Evolutionary conservation across 2,329 filamentous ascomycete species (phyloP).

Genomic region (Exophiala sp.): DNA sequence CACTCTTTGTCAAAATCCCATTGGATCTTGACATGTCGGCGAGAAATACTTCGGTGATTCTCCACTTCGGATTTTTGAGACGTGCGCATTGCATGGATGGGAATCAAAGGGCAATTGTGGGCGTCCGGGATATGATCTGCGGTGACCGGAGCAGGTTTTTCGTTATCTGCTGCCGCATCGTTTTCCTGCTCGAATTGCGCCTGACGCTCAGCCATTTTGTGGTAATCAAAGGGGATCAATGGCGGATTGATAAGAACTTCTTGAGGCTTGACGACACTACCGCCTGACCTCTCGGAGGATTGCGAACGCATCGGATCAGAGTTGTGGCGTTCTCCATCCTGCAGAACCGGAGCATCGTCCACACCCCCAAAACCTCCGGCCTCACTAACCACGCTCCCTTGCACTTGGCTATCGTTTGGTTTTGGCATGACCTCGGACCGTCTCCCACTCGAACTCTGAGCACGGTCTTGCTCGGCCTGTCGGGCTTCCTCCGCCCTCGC

Average conservation of each 20-base stretch:
- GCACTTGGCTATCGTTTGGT: slow-evolving; percentile 39
- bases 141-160: slow-evolving; percentile 28
- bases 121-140: slow-evolving; percentile 28
- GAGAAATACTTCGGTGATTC: slow-evolving; percentile 55
- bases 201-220: slow-evolving; percentile 24
- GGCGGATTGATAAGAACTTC: slow-evolving; percentile 27
- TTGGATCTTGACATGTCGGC: slow-evolving; percentile 56
- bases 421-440: slow-evolving; percentile 42
- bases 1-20: slow-evolving; percentile 53
- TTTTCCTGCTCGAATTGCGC: slow-evolving; percentile 19
- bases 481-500: slow-evolving; percentile 41
- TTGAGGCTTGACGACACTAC: slow-evolving; percentile 27
- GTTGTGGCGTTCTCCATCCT: slow-evolving; percentile 16
- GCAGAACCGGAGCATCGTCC: slow-evolving; percentile 20
- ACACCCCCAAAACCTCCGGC: slow-evolving; percentile 45
- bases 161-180: slow-evolving; percentile 19
- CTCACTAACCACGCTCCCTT: slow-evolving; percentile 51
- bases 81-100: slow-evolving; percentile 49
- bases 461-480: slow-evolving; percentile 34
- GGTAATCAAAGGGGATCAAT: slow-evolving; percentile 26
- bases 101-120: slow-evolving; percentile 41
- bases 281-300: slow-evolving; percentile 25
- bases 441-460: slow-evolving; percentile 42
- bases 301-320: slow-evolving; percentile 18
- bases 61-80: slow-evolving; percentile 37